Evolutionary conservation across 805 yeast species (phyloP).

Genomic region (Ogataea henricii): DNA sequence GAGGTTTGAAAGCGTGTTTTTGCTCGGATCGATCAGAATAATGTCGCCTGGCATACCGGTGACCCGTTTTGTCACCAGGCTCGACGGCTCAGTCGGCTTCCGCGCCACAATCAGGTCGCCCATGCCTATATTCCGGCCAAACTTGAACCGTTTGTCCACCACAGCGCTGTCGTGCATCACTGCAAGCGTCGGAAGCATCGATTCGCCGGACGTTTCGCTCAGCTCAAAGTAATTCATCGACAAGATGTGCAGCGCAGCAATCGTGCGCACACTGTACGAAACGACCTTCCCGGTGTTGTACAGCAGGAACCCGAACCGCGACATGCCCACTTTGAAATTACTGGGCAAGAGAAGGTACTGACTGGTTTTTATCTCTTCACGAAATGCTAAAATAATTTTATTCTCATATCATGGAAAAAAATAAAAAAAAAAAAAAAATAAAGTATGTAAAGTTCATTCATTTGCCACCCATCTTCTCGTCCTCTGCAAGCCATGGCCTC

Average conservation of each 20-base stretch:
- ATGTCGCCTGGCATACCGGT: conserved; percentile 97
- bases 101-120: conserved; percentile 89
- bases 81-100: conserved; percentile 87
- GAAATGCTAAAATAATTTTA: no score
- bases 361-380: not conserved
- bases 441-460: no score
- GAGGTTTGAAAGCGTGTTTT: conserved; percentile 45
- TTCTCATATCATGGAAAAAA: no score
- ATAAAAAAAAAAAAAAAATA: no score
- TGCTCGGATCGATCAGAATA: conserved; percentile 77
- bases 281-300: conserved; percentile 20
- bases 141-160: conserved; percentile 61
- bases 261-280: conserved; percentile 53
- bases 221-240: conserved; percentile 29
- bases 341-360: conserved; percentile 1
- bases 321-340: not conserved
- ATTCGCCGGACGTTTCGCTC: conserved; percentile 81
- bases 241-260: conserved; percentile 63
- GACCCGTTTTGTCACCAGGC: conserved; percentile 87
- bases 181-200: conserved; percentile 90
- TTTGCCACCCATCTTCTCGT: not conserved
- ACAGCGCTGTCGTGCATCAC: conserved; percentile 77
- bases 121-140: conserved; percentile 64
- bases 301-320: not conserved
- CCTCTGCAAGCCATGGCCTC: conserved; percentile 43